phyloP scores from a whole-genome alignment of 306 rosid genomes.

The Vicia sativa region DNA sequence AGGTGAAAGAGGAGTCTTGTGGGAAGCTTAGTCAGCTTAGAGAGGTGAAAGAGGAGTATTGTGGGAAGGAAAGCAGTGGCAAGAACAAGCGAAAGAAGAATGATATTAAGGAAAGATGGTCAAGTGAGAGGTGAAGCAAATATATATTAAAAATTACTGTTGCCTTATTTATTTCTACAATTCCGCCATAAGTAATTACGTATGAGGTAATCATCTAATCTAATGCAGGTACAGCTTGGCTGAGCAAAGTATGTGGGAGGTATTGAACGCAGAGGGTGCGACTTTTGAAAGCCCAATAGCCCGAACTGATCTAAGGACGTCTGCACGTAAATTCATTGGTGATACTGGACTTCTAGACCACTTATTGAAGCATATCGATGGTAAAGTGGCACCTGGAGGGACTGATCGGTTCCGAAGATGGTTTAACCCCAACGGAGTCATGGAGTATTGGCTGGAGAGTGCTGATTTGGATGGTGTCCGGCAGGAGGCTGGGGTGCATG shows the following conservation, averaged over 20 bases:
- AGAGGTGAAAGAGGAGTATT: conserved; percentile 50
- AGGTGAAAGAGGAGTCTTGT: conserved; percentile 47
- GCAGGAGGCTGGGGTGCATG: conserved; percentile 70
- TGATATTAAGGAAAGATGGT: conserved; percentile 63
- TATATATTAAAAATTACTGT: neutral
- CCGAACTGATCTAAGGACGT: conserved; percentile 61
- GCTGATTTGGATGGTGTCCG: conserved; percentile 65
- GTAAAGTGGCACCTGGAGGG: conserved; percentile 76
- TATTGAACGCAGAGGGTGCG: conserved; percentile 71
- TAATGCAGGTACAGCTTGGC: conserved; percentile 67
- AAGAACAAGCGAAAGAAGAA: conserved; percentile 46
- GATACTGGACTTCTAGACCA: conserved; percentile 94
- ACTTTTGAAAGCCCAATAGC: conserved; percentile 69
- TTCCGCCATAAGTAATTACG: neutral
- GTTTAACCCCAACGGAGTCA: conserved; percentile 68
- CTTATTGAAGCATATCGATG: conserved; percentile 79
- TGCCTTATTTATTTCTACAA: neutral
- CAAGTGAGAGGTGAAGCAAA: conserved; percentile 58
- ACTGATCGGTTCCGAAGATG: conserved; percentile 76
- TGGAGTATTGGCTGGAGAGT: conserved; percentile 97
- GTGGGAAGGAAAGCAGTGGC: conserved; percentile 35
- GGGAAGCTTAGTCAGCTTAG: conserved; percentile 24
- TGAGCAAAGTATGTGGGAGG: conserved; percentile 67
- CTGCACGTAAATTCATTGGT: conserved; percentile 75
- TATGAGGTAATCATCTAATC: conserved; percentile 10